Conservation (phyloP, 2,329 filamentous ascomycete genomes). For the Clarireedia homoeocarpa region DNA sequence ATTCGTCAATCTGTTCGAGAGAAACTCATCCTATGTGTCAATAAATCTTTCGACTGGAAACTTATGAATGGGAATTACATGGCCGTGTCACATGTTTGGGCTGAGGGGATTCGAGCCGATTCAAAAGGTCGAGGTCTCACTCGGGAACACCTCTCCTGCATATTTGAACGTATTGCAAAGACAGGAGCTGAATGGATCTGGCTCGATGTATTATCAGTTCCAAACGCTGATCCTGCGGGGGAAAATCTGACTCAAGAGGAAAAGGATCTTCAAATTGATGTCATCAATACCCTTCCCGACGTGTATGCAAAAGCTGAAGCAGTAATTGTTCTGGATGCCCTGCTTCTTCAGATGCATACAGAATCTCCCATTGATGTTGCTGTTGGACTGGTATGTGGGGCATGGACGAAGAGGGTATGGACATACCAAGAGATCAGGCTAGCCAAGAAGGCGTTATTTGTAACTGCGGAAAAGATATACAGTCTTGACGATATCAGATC, state of each 20-base stretch:
- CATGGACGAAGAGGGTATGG: conserved; percentile 16
- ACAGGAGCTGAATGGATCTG: conserved; percentile 14
- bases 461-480: neutral
- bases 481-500: too few relatives aligned
- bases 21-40: too few relatives aligned
- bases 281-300: conserved; percentile 15
- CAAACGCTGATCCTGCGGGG: conserved; percentile 5
- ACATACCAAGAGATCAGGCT: conserved; percentile 19
- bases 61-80: too few relatives aligned
- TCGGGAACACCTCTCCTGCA: too few relatives aligned
- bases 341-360: conserved; percentile 13
- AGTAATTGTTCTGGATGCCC: conserved; percentile 15
- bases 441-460: conserved; percentile 8
- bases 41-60: too few relatives aligned
- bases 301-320: conserved; percentile 13
- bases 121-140: too few relatives aligned
- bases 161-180: too few relatives aligned
- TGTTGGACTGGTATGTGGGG: conserved; percentile 12
- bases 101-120: too few relatives aligned
- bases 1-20: too few relatives aligned
- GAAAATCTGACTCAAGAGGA: neutral
- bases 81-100: too few relatives aligned
- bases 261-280: conserved; percentile 11
- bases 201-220: conserved; percentile 15
- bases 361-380: conserved; percentile 10